Conservation (phyloP, 2,329 filamentous ascomycete species). For the Penicillium sp. region DNA sequence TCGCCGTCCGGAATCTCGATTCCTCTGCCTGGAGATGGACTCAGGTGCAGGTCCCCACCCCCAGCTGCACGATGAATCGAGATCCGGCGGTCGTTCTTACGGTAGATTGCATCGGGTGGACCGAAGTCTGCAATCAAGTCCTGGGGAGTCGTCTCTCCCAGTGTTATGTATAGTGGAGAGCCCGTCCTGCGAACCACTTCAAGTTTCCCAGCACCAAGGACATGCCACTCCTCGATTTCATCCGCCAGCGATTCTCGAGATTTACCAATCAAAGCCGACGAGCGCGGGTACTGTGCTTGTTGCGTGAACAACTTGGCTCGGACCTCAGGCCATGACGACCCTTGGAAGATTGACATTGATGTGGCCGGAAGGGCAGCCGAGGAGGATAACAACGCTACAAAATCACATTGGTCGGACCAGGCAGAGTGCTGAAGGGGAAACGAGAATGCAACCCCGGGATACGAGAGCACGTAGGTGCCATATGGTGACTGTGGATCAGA, state of each 20-base stretch:
- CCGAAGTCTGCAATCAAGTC: conserved; percentile 84
- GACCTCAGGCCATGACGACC: conserved; percentile 80
- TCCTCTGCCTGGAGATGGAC: conserved; percentile 29
- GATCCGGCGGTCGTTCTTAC: conserved; percentile 80
- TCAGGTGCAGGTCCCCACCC: conserved; percentile 28
- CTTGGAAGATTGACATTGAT: conserved; percentile 84
- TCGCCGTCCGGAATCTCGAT: conserved; percentile 57
- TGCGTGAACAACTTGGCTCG: conserved; percentile 68
- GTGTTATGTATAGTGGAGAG: conserved; percentile 58
- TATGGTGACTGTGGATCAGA: conserved; percentile 41
- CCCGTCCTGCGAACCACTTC: conserved; percentile 66
- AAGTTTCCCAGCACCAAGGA: conserved; percentile 68
- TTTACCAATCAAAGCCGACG: conserved; percentile 58
- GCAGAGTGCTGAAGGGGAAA: conserved; percentile 68
- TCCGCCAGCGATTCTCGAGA: conserved; percentile 74
- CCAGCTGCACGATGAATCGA: conserved; percentile 58
- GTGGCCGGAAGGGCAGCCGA: conserved; percentile 65
- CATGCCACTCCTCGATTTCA: conserved; percentile 70
- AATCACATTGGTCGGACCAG: conserved; percentile 67
- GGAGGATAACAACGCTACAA: conserved; percentile 75
- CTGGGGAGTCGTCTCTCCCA: conserved; percentile 84
- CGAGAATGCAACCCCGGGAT: conserved; percentile 86
- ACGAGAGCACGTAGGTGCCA: conserved; percentile 83
- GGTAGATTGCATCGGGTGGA: conserved; percentile 86
- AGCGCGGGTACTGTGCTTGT: conserved; percentile 63